Evolutionary conservation across 305 asterid genomes (phyloP).

Genomic region (Rubia balearica): DNA sequence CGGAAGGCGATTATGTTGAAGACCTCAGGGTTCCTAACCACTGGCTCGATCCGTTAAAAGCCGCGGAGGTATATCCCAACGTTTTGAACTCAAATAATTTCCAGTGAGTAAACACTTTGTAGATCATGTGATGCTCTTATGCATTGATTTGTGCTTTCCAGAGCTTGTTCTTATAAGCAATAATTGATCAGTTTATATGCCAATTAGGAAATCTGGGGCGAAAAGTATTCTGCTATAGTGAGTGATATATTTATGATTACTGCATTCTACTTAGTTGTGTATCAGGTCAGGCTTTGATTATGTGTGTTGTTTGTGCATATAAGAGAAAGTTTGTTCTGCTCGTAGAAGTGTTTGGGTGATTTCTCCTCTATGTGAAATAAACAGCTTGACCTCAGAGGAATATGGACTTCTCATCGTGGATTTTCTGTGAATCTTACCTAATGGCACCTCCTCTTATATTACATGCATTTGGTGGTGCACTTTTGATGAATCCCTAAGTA

Average conservation of each 20-base stretch:
- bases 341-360: not conserved
- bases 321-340: not conserved
- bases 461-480: not conserved
- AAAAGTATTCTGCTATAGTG: too few species aligned
- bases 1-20: constrained; percentile 30
- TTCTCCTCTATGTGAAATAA: not conserved
- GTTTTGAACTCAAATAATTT: not conserved
- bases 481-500: not conserved
- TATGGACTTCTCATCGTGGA: not conserved
- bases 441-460: not conserved
- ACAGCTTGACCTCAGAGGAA: not conserved
- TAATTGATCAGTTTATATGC: too few species aligned
- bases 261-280: not conserved
- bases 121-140: too few species aligned
- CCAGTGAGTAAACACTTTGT: not conserved
- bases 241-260: not conserved
- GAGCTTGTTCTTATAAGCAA: not conserved
- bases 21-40: constrained; percentile 64
- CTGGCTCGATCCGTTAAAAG: constrained; percentile 74
- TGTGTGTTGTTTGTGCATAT: not conserved
- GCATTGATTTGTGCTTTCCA: not conserved
- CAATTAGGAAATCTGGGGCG: not conserved
- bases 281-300: not conserved
- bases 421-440: not conserved
- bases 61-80: constrained; percentile 38